Evolutionary conservation across 192 early-diverging fungal species (phyloP).

Genomic region (Thoreauomyces humboldtii): DNA sequence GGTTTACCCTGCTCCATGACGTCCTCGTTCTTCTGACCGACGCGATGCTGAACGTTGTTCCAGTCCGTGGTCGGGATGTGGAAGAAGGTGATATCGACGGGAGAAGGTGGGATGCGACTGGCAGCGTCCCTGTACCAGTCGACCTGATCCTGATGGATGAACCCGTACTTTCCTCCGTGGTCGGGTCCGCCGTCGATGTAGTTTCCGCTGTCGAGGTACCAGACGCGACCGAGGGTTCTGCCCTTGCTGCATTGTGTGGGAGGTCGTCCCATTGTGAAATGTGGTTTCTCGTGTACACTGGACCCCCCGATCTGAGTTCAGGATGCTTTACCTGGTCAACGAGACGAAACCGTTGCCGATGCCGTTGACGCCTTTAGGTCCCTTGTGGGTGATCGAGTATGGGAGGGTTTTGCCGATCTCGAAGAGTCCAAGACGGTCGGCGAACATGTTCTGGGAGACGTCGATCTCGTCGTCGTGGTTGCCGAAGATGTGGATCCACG

Average conservation of each 20-base stretch:
- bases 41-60: neutral
- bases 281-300: neutral
- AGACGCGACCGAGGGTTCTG: neutral
- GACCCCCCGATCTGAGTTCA: neutral
- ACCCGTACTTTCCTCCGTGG: neutral
- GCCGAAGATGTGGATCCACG: neutral
- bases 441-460: neutral
- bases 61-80: slow-evolving; percentile 3
- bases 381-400: neutral
- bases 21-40: neutral
- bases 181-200: neutral
- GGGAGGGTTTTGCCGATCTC: neutral
- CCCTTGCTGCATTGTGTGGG: neutral
- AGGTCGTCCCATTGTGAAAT: neutral
- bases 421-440: neutral
- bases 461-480: neutral
- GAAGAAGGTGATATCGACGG: slow-evolving; percentile 1
- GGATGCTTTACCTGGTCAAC: neutral
- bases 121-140: neutral
- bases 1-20: neutral
- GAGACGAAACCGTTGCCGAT: neutral
- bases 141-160: neutral
- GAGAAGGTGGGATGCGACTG: neutral
- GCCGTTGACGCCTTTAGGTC: neutral
- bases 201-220: slow-evolving; percentile 5